A percentile compares a stretch with the other conserved stretches of the same genome.
Conservation (phyloP, 768 basidiomycete genomes). For the Stropharia rugosoannulata region DNA sequence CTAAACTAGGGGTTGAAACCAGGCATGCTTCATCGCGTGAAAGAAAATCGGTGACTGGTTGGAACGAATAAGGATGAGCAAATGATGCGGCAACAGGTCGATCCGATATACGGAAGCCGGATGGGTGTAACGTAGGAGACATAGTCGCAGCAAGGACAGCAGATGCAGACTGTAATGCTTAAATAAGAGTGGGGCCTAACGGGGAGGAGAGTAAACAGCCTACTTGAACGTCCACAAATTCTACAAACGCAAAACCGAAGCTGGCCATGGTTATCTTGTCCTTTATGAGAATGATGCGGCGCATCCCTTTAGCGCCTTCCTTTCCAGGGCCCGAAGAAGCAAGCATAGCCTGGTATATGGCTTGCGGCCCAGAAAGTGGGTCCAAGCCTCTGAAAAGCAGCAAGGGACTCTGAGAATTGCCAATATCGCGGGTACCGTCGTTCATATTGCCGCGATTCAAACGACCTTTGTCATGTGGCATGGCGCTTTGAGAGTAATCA, state of each 20-base stretch:
- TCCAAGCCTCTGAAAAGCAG: slow-evolving; percentile 91
- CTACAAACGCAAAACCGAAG: slow-evolving; percentile 94
- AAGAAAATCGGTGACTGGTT: slow-evolving; percentile 73
- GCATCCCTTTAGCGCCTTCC: slow-evolving; percentile 85
- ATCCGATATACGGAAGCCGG: slow-evolving; percentile 92
- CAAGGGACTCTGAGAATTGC: slow-evolving; percentile 77
- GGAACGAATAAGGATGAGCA: slow-evolving; percentile 89
- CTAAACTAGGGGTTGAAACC: slow-evolving; percentile 62
- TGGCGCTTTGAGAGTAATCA: slow-evolving; percentile 89
- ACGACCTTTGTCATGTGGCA: slow-evolving; percentile 65
- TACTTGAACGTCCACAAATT: slow-evolving; percentile 85
- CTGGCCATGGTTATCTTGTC: slow-evolving; percentile 86
- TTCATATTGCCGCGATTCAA: slow-evolving; percentile 66
- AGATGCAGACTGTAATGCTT: slow-evolving; percentile 65
- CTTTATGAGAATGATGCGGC: slow-evolving; percentile 83
- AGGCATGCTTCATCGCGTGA: slow-evolving; percentile 78
- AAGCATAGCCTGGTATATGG: slow-evolving; percentile 81
- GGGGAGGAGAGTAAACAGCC: slow-evolving; percentile 8
- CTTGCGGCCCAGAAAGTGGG: slow-evolving; percentile 82
- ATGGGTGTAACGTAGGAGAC: slow-evolving; percentile 83
- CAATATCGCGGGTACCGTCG: slow-evolving; percentile 96
- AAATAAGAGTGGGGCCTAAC: not conserved
- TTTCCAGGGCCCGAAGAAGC: slow-evolving; percentile 76
- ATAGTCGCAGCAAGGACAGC: slow-evolving; percentile 82
- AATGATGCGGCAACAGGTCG: slow-evolving; percentile 90